Conservation (phyloP, 2,329 filamentous ascomycete species). For the Hawksworthiomyces lignivorus region DNA sequence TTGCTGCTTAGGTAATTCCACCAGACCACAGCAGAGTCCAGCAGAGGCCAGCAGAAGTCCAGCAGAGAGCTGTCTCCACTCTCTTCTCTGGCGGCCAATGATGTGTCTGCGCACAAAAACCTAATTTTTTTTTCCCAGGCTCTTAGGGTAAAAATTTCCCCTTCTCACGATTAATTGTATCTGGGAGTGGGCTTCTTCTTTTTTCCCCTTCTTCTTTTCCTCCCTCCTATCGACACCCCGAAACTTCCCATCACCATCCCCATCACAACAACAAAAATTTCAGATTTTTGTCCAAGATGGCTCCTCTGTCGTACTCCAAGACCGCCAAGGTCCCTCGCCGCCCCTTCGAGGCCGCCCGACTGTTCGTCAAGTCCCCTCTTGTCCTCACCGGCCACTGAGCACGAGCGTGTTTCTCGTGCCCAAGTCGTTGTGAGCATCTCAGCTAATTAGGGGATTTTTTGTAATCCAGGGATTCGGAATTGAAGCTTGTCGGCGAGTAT, state of each 20-base stretch:
- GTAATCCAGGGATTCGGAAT: conserved; percentile 80
- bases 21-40: too few relatives aligned
- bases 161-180: conserved; percentile 2
- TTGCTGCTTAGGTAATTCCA: conserved; percentile 1
- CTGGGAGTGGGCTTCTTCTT: not conserved
- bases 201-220: not conserved
- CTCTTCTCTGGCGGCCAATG: too few relatives aligned
- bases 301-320: conserved; percentile 81
- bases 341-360: conserved; percentile 99
- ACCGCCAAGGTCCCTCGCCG: conserved; percentile 94
- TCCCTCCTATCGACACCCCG: conserved; percentile 1
- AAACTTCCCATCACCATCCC: conserved; percentile 8
- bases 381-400: conserved; percentile 66
- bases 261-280: conserved; percentile 8
- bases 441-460: conserved; percentile 14
- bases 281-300: conserved; percentile 18
- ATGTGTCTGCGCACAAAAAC: conserved; percentile 8
- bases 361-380: conserved; percentile 64
- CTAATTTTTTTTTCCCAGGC: conserved; percentile 2
- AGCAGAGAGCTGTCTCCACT: too few relatives aligned
- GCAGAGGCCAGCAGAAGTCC: too few relatives aligned
- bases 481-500: conserved; percentile 99
- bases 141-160: conserved; percentile 13
- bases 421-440: conserved; percentile 72
- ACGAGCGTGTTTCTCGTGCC: conserved; percentile 86